Conservation (phyloP, 2,329 filamentous ascomycete genomes). For the Trichoderma sp. region DNA sequence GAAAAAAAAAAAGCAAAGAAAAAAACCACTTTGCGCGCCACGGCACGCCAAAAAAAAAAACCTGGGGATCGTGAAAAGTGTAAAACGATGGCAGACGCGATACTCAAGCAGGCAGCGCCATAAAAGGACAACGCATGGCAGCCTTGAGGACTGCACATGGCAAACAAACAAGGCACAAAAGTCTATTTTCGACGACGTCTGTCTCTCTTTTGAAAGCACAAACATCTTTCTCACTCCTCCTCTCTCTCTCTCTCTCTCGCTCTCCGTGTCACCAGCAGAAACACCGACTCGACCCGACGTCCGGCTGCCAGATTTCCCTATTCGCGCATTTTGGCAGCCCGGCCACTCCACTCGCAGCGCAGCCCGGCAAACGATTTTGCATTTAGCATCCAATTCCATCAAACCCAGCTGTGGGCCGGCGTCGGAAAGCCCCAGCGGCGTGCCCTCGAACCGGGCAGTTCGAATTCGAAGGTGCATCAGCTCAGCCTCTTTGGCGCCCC, state of each 20-base stretch:
- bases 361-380: conserved; percentile 16
- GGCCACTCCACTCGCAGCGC: conserved; percentile 20
- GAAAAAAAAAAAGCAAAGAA: background rate
- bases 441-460: conserved; percentile 17
- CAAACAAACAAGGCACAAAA: no score
- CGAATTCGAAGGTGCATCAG: background rate
- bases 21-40: no score
- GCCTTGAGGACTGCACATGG: no score
- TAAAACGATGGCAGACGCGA: no score
- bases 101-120: no score
- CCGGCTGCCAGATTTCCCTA: conserved; percentile 20
- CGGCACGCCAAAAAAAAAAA: no score
- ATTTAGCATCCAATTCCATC: background rate
- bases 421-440: conserved; percentile 5
- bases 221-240: no score
- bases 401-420: conserved; percentile 22
- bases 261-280: background rate
- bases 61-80: no score
- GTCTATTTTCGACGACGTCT: no score
- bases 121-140: no score
- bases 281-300: conserved; percentile 26
- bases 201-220: no score
- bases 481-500: background rate
- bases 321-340: conserved; percentile 25
- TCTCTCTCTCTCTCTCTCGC: background rate